Percentiles rank a stretch among this genome's conserved stretches.
These are phyloP conservation scores for Aspergillus ellipticus DNA, from an alignment of 495 filamentous ascomycete species.

Conservation along the genomic window DNA sequence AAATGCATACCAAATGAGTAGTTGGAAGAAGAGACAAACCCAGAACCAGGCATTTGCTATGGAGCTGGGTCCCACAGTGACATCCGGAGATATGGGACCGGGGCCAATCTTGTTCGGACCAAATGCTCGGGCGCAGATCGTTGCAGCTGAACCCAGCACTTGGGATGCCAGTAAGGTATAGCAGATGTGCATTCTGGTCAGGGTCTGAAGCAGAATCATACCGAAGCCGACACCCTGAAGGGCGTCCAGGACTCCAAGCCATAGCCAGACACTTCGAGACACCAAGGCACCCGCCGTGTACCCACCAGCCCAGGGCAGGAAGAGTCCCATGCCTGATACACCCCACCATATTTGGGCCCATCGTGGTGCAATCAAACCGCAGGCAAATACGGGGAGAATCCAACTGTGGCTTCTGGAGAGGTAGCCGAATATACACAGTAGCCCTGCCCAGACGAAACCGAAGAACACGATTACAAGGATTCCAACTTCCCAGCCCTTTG, in stretches of 20 bases:
- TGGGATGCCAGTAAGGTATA: slow-evolving; percentile 49
- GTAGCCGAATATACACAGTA: slow-evolving; percentile 36
- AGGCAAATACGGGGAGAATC: slow-evolving; percentile 50
- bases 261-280: slow-evolving; percentile 49
- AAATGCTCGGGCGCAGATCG: slow-evolving; percentile 44
- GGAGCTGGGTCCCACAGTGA: slow-evolving; percentile 40
- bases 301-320: slow-evolving; percentile 48
- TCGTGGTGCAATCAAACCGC: slow-evolving; percentile 46
- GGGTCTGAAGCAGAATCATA: slow-evolving; percentile 49
- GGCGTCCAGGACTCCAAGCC: slow-evolving; percentile 48
- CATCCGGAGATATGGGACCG: slow-evolving; percentile 46
- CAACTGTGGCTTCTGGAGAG: slow-evolving; percentile 47
- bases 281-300: slow-evolving; percentile 40
- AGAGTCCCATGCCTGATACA: slow-evolving; percentile 42
- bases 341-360: slow-evolving; percentile 55
- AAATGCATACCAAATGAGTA: slow-evolving; percentile 54
- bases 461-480: slow-evolving; percentile 45
- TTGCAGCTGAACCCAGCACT: slow-evolving; percentile 48
- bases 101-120: slow-evolving; percentile 48
- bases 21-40: slow-evolving; percentile 58
- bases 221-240: slow-evolving; percentile 50
- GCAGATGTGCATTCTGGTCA: slow-evolving; percentile 49
- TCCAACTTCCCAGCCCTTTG: slow-evolving; percentile 41
- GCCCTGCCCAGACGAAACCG: slow-evolving; percentile 39
- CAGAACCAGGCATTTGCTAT: slow-evolving; percentile 62